Conservation (phyloP, 192 early-diverging fungal species). For the Jimgerdemannia flammicorona region DNA sequence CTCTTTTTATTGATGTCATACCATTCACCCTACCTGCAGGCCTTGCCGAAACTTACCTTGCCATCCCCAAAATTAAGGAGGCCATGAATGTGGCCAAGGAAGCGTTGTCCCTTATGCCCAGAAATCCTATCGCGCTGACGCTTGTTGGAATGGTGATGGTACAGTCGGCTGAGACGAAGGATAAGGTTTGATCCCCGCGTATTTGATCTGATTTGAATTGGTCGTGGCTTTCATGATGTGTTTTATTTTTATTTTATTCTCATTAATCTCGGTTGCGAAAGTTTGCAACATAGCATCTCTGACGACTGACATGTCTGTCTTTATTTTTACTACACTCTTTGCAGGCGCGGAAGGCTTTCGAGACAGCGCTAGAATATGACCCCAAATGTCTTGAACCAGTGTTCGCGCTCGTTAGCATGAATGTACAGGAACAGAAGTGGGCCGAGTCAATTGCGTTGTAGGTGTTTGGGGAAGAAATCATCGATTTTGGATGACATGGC, state of each 20-base stretch:
- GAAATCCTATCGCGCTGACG: neutral
- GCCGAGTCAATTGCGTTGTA: neutral
- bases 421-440: neutral
- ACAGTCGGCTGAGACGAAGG: neutral
- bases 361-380: neutral
- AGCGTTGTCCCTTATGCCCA: neutral
- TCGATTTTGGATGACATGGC: no score
- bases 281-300: no score
- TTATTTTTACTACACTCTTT: neutral
- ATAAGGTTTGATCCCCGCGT: neutral
- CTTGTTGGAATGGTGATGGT: constrained; percentile 1
- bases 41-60: neutral
- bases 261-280: no score
- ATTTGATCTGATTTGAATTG: no score
- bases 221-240: no score
- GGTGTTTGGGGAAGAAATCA: neutral
- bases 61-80: neutral
- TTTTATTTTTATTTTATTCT: no score
- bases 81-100: constrained; percentile 2
- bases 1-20: no score
- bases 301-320: neutral
- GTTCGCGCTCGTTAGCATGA: neutral
- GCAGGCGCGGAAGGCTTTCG: neutral
- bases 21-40: neutral
- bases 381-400: constrained; percentile 1